phyloP scores from a whole-genome alignment of 2,329 filamentous ascomycete species.

The Cordyceps cateniannulata region DNA sequence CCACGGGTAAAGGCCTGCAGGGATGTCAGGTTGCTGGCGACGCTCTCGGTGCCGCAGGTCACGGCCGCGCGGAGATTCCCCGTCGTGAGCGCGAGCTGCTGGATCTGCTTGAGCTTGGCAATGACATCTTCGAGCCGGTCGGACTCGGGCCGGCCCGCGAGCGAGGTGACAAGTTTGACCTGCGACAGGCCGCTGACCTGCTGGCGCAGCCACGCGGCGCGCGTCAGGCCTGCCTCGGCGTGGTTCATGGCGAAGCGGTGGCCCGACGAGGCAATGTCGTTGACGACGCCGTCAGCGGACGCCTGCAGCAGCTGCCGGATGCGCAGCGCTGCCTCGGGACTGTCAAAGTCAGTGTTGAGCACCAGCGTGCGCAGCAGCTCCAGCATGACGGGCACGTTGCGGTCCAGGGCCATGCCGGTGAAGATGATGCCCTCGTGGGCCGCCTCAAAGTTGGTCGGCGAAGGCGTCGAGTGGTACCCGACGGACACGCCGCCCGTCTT shows the following conservation, averaged over 20 bases:
- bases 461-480: conserved; percentile 75
- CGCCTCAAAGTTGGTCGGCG: conserved; percentile 61
- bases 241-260: conserved; percentile 81
- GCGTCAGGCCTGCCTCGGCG: conserved; percentile 72
- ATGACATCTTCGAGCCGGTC: conserved; percentile 71
- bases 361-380: conserved; percentile 75
- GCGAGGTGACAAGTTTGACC: conserved; percentile 71
- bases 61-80: conserved; percentile 70
- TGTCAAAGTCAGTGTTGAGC: conserved; percentile 83
- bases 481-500: conserved; percentile 89
- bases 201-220: conserved; percentile 66
- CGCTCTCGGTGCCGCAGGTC: conserved; percentile 75
- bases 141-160: conserved; percentile 65
- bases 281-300: conserved; percentile 82
- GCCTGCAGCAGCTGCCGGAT: conserved; percentile 83
- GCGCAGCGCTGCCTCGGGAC: conserved; percentile 70
- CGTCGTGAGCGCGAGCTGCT: conserved; percentile 66
- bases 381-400: conserved; percentile 87
- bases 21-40: conserved; percentile 60
- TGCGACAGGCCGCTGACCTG: conserved; percentile 89
- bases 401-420: conserved; percentile 80
- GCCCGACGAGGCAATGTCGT: conserved; percentile 84
- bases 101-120: conserved; percentile 77
- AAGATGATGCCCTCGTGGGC: conserved; percentile 79
- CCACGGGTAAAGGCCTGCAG: conserved; percentile 61